These are phyloP conservation scores for Neonectria hederae DNA, from an alignment of 2,329 filamentous ascomycete genomes.

Conservation along the genomic window DNA sequence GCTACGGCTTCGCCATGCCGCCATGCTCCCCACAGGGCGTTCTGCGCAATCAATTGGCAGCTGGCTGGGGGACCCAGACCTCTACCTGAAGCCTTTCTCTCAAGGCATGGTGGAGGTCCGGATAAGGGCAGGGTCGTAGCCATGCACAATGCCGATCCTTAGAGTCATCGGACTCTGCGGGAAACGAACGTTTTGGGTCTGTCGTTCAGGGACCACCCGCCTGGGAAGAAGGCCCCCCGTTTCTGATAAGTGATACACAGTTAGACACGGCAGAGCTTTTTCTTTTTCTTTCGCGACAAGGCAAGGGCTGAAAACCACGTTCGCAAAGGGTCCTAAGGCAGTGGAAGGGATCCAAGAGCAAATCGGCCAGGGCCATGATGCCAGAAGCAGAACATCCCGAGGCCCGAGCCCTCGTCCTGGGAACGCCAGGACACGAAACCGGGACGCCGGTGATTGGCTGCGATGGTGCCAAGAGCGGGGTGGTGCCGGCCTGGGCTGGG, in stretches of 20 bases:
- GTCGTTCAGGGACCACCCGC: neutral
- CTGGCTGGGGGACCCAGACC: slow-evolving; percentile 20
- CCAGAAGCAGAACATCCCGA: slow-evolving; percentile 45
- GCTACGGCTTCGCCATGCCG: slow-evolving; percentile 5
- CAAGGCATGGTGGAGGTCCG: neutral
- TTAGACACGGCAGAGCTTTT: slow-evolving; percentile 12
- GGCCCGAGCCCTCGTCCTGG: slow-evolving; percentile 45
- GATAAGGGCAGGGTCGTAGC: neutral
- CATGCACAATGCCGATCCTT: neutral
- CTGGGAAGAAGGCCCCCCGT: neutral
- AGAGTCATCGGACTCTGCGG: slow-evolving; percentile 9
- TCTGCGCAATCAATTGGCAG: slow-evolving; percentile 18
- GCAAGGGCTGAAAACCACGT: slow-evolving; percentile 25
- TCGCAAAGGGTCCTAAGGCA: slow-evolving; percentile 28
- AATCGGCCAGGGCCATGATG: slow-evolving; percentile 35
- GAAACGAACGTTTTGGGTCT: slow-evolving; percentile 11
- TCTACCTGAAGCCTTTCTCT: slow-evolving; percentile 12
- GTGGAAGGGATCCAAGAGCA: slow-evolving; percentile 23
- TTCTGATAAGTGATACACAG: slow-evolving; percentile 21
- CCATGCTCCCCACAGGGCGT: slow-evolving; percentile 19
- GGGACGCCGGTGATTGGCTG: slow-evolving; percentile 44
- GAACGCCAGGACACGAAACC: slow-evolving; percentile 39
- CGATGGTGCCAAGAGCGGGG: slow-evolving; percentile 17
- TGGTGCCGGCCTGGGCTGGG: slow-evolving; percentile 13
- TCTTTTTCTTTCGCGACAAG: neutral